Evolutionary conservation across 148 eudicot species (phyloP).

Genomic region (Suaeda aralocaspica): DNA sequence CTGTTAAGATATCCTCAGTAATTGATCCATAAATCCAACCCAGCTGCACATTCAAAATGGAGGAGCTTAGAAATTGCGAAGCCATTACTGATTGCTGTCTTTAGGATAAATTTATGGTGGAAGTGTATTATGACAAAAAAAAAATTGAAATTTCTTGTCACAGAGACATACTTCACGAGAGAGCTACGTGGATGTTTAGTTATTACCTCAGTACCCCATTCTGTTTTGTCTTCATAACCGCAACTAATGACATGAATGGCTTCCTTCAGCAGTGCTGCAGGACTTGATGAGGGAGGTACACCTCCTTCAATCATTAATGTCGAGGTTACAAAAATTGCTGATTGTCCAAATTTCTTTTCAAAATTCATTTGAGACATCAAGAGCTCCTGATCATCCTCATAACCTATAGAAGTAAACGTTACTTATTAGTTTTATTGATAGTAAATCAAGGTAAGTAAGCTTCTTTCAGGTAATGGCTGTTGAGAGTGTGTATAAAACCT

Average conservation of each 20-base stretch:
- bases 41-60: slow-evolving; percentile 51
- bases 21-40: slow-evolving; percentile 99
- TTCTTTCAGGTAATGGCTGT: background rate
- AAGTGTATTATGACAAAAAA: no score
- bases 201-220: slow-evolving; percentile 93
- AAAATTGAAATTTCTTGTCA: background rate
- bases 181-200: slow-evolving; percentile 1
- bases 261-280: slow-evolving; percentile 89
- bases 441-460: slow-evolving; percentile 7
- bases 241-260: slow-evolving; percentile 99
- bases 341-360: slow-evolving; percentile 95
- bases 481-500: slow-evolving; percentile 40
- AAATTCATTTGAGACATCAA: slow-evolving; percentile 89
- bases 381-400: slow-evolving; percentile 71
- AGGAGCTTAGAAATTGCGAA: background rate
- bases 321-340: slow-evolving; percentile 88
- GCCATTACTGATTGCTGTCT: background rate
- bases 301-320: slow-evolving; percentile 96
- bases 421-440: background rate
- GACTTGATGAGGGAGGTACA: slow-evolving; percentile 97
- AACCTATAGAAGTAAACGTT: slow-evolving; percentile 32
- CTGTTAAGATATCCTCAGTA: slow-evolving; percentile 95
- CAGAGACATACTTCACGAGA: background rate
- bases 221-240: slow-evolving; percentile 98
- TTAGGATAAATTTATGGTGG: background rate